Conservation (phyloP, 768 basidiomycete genomes). For the Amanita thiersii region DNA sequence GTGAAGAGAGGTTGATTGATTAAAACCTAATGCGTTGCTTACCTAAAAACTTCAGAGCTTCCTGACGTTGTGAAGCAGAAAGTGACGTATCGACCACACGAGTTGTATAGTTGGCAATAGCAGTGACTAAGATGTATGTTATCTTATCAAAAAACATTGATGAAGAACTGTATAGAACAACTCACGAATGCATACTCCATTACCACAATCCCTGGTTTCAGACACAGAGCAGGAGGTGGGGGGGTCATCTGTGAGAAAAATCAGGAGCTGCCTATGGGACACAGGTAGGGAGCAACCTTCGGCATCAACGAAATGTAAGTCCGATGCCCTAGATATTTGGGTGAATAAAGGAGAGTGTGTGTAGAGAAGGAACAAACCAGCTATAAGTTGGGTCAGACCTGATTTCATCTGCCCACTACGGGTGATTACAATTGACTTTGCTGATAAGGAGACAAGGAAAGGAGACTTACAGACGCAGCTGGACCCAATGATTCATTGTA, state of each 20-base stretch:
- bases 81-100: conserved; percentile 36
- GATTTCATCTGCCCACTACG: conserved; percentile 45
- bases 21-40: conserved; percentile 7
- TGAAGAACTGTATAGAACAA: background rate
- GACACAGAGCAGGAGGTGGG: conserved; percentile 40
- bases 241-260: conserved; percentile 25
- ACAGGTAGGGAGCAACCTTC: conserved; percentile 21
- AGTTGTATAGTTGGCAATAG: conserved; percentile 50
- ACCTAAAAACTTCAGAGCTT: conserved; percentile 48
- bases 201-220: conserved; percentile 36
- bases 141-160: background rate
- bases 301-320: conserved; percentile 45
- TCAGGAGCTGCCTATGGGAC: background rate
- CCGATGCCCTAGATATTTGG: conserved; percentile 23
- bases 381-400: conserved; percentile 26
- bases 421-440: background rate
- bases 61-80: conserved; percentile 32
- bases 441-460: background rate
- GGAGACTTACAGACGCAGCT: conserved; percentile 32
- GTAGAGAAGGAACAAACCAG: conserved; percentile 21
- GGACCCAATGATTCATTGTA: conserved; percentile 39
- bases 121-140: conserved; percentile 30
- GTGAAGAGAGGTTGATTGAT: background rate
- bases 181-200: conserved; percentile 31
- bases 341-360: background rate